These are phyloP conservation scores for Dunaliella primolecta DNA, from an alignment of 139 green algal genomes.

Conservation along the genomic window DNA sequence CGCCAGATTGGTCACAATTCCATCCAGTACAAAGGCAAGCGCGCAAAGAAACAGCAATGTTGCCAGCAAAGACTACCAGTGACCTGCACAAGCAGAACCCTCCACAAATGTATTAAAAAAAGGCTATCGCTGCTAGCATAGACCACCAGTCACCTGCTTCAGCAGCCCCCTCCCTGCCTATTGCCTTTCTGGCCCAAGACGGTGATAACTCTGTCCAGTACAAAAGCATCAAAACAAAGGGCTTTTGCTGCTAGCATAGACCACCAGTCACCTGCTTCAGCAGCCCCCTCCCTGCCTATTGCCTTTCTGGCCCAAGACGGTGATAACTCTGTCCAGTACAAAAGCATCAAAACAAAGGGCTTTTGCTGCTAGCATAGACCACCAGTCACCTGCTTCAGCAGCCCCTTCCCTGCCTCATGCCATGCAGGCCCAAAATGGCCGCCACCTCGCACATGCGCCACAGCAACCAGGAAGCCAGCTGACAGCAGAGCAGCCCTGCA, in stretches of 20 bases:
- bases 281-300: slow-evolving; percentile 14
- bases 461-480: slow-evolving; percentile 12
- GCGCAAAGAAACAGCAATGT: no score
- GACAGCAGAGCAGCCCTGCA: slow-evolving; percentile 9
- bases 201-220: slow-evolving; percentile 16
- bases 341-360: no score
- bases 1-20: no score
- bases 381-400: slow-evolving; percentile 4
- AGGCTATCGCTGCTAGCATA: slow-evolving; percentile 1
- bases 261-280: slow-evolving; percentile 16
- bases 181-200: slow-evolving; percentile 19
- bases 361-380: neutral
- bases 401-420: slow-evolving; percentile 24
- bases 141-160: no score
- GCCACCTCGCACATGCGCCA: slow-evolving; percentile 32
- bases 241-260: neutral
- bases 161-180: slow-evolving; percentile 4
- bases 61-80: no score
- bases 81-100: no score
- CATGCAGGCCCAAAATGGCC: slow-evolving; percentile 16
- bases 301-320: slow-evolving; percentile 14
- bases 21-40: no score
- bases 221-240: no score
- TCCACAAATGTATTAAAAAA: no score
- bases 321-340: slow-evolving; percentile 19